phyloP scores from a whole-genome alignment of 176 grass and related monocot genomes.

The Oryza longistaminata region DNA sequence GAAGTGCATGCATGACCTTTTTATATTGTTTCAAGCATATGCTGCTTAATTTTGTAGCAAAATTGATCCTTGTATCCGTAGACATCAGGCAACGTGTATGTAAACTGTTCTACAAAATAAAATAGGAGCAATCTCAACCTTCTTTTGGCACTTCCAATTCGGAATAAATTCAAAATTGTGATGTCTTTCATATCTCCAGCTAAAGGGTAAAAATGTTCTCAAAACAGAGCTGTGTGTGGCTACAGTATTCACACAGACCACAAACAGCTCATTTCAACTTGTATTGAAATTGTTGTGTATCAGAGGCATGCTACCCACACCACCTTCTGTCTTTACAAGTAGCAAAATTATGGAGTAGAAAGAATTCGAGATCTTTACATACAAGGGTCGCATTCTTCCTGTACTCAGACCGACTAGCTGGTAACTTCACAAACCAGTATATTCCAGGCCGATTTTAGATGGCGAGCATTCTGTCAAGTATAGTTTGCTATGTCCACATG shows the following conservation, averaged over 20 bases:
- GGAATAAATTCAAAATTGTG: not conserved
- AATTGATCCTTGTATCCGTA: not conserved
- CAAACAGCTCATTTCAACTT: conserved; percentile 48
- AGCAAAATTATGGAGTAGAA: conserved; percentile 31
- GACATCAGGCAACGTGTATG: not conserved
- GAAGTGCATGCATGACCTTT: not conserved
- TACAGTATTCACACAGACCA: conserved; percentile 10
- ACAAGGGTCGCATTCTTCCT: conserved; percentile 31
- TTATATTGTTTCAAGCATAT: not conserved
- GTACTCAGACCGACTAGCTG: conserved; percentile 25
- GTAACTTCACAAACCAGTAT: conserved; percentile 10
- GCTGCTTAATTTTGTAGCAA: not conserved
- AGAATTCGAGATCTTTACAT: conserved; percentile 32
- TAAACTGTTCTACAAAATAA: not conserved
- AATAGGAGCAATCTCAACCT: not conserved
- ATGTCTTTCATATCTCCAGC: not conserved
- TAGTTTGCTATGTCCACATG: conserved; percentile 13
- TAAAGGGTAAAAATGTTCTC: not conserved
- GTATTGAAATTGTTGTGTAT: conserved; percentile 46
- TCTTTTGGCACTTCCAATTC: not conserved
- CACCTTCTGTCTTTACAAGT: conserved; percentile 45
- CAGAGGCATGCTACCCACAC: conserved; percentile 35
- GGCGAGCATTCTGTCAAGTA: conserved; percentile 26
- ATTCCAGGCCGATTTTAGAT: conserved; percentile 35
- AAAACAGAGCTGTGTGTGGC: not conserved